Evolutionary conservation across 2,329 filamentous ascomycete species (phyloP).

Genomic region (Verticillium isaacii): DNA sequence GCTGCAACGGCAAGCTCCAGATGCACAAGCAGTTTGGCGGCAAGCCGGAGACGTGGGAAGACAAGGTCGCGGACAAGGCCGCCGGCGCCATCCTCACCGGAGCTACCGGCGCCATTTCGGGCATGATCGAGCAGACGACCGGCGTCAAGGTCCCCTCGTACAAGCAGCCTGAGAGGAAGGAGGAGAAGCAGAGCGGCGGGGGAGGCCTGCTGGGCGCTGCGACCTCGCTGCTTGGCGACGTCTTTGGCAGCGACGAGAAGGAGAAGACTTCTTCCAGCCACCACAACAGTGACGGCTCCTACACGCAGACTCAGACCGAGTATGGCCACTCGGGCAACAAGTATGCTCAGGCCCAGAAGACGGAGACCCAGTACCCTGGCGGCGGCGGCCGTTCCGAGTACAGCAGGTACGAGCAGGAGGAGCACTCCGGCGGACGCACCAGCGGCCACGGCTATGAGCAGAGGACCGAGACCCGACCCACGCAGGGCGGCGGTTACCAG

Average conservation of each 20-base stretch:
- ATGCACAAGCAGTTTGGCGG: constrained; percentile 62
- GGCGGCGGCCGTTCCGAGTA: constrained; percentile 57
- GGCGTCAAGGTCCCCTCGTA: constrained; percentile 33
- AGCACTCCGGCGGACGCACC: constrained; percentile 31
- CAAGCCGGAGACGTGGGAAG: constrained; percentile 43
- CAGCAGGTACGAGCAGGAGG: constrained; percentile 55
- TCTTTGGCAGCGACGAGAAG: constrained; percentile 50
- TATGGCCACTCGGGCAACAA: constrained; percentile 53
- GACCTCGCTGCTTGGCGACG: constrained; percentile 59
- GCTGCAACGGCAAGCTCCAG: constrained; percentile 71
- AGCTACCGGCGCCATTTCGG: constrained; percentile 48
- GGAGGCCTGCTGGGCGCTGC: constrained; percentile 70
- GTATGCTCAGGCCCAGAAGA: constrained; percentile 58
- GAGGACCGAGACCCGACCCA: constrained; percentile 47
- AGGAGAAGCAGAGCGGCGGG: constrained; percentile 53
- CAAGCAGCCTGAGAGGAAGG: constrained; percentile 27
- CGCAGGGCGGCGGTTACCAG: constrained; percentile 25
- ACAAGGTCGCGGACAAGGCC: constrained; percentile 51
- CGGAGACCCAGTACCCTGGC: constrained; percentile 51
- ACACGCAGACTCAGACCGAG: constrained; percentile 57
- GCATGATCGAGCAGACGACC: constrained; percentile 40
- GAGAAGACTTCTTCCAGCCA: constrained; percentile 36
- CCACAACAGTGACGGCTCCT: constrained; percentile 55
- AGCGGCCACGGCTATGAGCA: constrained; percentile 55
- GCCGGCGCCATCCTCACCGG: constrained; percentile 54